These are phyloP conservation scores for Phytophthora macrochlamydospora DNA, from an alignment of 352 stramenopile genomes.

Conservation along the genomic window DNA sequence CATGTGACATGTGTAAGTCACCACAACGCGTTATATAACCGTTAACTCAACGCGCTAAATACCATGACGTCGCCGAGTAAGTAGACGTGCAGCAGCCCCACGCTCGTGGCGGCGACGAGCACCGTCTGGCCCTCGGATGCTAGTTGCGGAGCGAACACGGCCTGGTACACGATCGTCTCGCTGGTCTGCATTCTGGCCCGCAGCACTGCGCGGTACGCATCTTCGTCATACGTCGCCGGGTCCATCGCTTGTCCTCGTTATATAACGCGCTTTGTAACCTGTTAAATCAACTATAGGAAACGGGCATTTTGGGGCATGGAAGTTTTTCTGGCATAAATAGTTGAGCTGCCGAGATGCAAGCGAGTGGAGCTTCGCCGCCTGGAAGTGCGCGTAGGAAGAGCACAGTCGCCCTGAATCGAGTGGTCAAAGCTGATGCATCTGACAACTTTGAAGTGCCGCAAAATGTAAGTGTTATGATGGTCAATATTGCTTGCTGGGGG, in stretches of 20 bases:
- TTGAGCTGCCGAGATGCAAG: constrained; percentile 26
- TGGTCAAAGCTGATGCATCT: constrained; percentile 5
- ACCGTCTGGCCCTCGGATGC: constrained; percentile 37
- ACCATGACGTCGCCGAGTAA: constrained; percentile 50
- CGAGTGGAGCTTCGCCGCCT: constrained; percentile 1
- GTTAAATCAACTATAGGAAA: no score
- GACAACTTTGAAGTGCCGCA: constrained; percentile 13
- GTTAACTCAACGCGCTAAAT: neutral
- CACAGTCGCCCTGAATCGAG: constrained; percentile 6
- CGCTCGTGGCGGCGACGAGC: constrained; percentile 73
- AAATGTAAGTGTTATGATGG: constrained; percentile 19
- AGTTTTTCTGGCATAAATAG: no score
- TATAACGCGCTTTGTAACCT: no score
- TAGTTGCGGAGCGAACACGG: constrained; percentile 47
- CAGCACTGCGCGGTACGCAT: constrained; percentile 48
- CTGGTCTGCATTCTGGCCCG: constrained; percentile 57
- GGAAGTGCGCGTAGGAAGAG: constrained; percentile 13
- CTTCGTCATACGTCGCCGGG: constrained; percentile 64
- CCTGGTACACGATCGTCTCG: constrained; percentile 61
- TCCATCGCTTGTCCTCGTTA: constrained; percentile 37
- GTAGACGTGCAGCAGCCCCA: constrained; percentile 65
- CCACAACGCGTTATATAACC: constrained; percentile 1
- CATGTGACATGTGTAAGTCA: neutral
- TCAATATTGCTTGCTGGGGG: neutral
- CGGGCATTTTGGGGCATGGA: no score